Evolutionary conservation across 192 early-diverging fungal genomes (phyloP), one percentile per base, ranked within the genome.

Genomic region (Funneliformis geosporum): DNA sequence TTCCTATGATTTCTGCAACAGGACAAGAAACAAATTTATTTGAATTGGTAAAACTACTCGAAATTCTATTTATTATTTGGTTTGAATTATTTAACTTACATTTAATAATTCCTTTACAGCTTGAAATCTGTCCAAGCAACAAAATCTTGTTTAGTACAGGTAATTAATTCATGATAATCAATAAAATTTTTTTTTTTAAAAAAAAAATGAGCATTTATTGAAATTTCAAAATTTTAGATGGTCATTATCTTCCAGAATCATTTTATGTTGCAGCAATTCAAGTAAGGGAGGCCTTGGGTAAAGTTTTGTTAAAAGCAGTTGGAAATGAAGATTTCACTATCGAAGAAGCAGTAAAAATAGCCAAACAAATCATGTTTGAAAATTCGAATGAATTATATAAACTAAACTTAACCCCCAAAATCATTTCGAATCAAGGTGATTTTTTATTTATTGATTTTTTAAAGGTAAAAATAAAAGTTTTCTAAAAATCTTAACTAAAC

Each of bases 111-210:
- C 14, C 47, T 27, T 27, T 47, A 14, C 14, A 72, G 70, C 27
- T 72, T n/a, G 70, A 72, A 33, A 59, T 76, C 44, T 64, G 60
- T 47, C 75, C 75, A 25, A 76, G 4, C 23, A 76, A 76, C 38
- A 76, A 76, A 61, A 76, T 76, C 27, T 76, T 66, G 46, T 76
- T 76, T 76, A 61, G 55, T 65, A 65, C 75, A 64, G 75, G 75
- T 76, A 76, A 65, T n/a, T 12, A 12, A 27, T n/a, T 28, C 25
- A 28, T 65, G 11, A 16, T 65, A 28, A 9, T 69, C 39, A 9
- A 68, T 21, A 42, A 14, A 8, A 43, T 16, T 21, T 12, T 2
- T 21, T 21, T 43, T 8, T 38, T 33, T 11, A 16, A 5, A 38
- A 65, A 68, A 39, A 10, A 6, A 43, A n/a, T n/a, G 12, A 8